Percentiles rank a stretch among this genome's conserved stretches.
Evolutionary conservation across 1,139 yeast species (phyloP).

Genomic region (Sugiyamaella paludigena): DNA sequence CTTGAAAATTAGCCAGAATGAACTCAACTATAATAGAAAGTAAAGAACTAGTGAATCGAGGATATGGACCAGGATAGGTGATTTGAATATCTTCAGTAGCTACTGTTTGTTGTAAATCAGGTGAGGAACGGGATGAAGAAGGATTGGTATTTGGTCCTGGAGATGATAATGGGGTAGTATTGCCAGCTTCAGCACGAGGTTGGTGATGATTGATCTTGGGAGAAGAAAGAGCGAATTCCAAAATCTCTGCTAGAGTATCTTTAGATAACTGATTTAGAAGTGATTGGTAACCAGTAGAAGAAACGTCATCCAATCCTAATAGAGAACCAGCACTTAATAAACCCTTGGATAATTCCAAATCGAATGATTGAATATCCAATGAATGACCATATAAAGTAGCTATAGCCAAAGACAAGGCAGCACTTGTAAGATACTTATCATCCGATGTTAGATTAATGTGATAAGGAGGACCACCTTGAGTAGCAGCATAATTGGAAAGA

Average conservation of each 20-base stretch:
- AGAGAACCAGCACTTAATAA: slow-evolving; percentile 35
- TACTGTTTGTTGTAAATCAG: background rate
- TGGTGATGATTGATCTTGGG: background rate
- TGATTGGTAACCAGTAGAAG: slow-evolving; percentile 29
- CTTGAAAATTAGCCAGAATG: slow-evolving; percentile 27
- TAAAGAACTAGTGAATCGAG: slow-evolving; percentile 34
- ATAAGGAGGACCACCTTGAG: slow-evolving; percentile 42
- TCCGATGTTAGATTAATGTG: slow-evolving; percentile 53
- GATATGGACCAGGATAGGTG: slow-evolving; percentile 35
- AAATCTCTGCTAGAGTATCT: slow-evolving; percentile 27
- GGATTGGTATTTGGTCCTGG: no score
- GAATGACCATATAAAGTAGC: slow-evolving; percentile 38
- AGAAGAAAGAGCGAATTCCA: slow-evolving; percentile 28
- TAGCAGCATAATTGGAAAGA: slow-evolving; percentile 25
- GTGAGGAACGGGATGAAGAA: slow-evolving; percentile 3
- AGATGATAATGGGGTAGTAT: background rate
- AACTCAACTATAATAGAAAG: slow-evolving; percentile 28
- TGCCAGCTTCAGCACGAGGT: background rate
- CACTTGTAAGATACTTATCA: slow-evolving; percentile 51
- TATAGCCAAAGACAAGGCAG: slow-evolving; percentile 34
- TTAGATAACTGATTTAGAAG: slow-evolving; percentile 23
- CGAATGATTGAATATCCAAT: slow-evolving; percentile 28
- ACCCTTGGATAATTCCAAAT: slow-evolving; percentile 31
- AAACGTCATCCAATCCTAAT: slow-evolving; percentile 34
- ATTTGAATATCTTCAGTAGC: slow-evolving; percentile 24